Base-by-base conservation (phyloP, 768 basidiomycete genomes). In the Suillus occidentalis region DNA sequence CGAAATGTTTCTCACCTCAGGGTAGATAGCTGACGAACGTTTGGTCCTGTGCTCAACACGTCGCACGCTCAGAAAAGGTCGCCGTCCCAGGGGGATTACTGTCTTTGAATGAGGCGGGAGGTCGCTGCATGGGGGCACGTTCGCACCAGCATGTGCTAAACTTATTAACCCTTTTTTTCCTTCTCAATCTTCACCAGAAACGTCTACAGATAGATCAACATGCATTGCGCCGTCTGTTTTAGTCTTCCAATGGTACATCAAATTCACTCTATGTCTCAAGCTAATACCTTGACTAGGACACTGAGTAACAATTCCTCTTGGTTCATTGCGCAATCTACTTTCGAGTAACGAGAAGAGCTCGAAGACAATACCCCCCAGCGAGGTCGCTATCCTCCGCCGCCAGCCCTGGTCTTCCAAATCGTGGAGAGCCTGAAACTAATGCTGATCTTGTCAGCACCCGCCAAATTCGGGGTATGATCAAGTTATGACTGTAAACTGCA, bases 1-100 rank as follows among this genome's bases (percentile, higher is more conserved):
- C 49, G 60, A 50, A 67, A 64, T 45, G 34, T 4, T 49, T 56
- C 63, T 43, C 37, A 64, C 62, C 50, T 37, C 42, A 47, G 42
- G 37, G 14, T 12, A 4, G 16, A 36, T 63, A 59, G 58, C 58
- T 59, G 58, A 59, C 57, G 62, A 61, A 63, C 55, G 55, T 63
- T 60, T 60, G 57, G 40, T 63, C 57, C 57, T 61, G 62, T 61
- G 58, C 40, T 59, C 58, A 59, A 59, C 49, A 50, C 61, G 61
- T 62, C 61, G 55, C 61, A 62, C 49, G 61, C 61, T 50, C 18
- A 59, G 61, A 62, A 59, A 59, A 59, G 58, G 10, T 59, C 25
- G 58, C 58, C 18, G 16, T 59, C 25, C 40, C 58, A 59, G 58
- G 58, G 58, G 58, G 58, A 59, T 59, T 42, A 25, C 58, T 59